Base-by-base conservation (phyloP, 208 protist genomes). In the Herpetomonas tarakana region DNA sequence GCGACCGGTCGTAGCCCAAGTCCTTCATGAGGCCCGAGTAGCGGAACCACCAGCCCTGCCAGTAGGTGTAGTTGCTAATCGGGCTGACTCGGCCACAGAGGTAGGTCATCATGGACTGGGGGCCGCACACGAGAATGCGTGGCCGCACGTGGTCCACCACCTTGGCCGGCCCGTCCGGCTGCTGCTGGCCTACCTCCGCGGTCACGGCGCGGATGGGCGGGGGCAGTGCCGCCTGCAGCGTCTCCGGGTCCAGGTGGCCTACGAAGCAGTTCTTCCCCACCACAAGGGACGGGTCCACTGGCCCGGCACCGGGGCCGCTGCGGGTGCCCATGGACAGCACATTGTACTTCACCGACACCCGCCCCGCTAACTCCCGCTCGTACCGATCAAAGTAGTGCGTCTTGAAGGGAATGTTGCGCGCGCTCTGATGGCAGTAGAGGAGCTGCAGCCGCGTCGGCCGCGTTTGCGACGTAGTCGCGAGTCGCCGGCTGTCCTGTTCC, bases 1-100 rank as follows among this genome's bases (percentile, higher is more conserved):
- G 86, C 35, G 60, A 62, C 16, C 81, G 73, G 18, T 45, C 64
- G 66, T 95, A 95, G 27, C 89, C 89, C 89, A 95, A 90, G 57
- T 93, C 86, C 46, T 83, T 81, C 26, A 95, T 53, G 58, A 95
- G 86, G 3, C 89, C 89, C 1, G 60, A 66, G 69, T 88, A 94
- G 27, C 79, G 78, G 59, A 83, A 88, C 27, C 81, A 81, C 14
- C 74, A 74, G 0, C 86, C 86, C 59, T 92, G 86, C 76, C 76
- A 91, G 68, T 95, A 95, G 0, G 69, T 73, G 45, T 76, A 78
- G 58, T 88, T 83, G 26, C 72, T 71, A 0, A 87, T 18, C 6
- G 81, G 60, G 54, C 72, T 89, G 28, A 86, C 78, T 29, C 80
- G 75, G 3, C 89, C 89, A 46, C 83, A 88, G n/a, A 95, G 49